phyloP scores from a whole-genome alignment of 768 basidiomycete genomes.

The Suillus plorans region DNA sequence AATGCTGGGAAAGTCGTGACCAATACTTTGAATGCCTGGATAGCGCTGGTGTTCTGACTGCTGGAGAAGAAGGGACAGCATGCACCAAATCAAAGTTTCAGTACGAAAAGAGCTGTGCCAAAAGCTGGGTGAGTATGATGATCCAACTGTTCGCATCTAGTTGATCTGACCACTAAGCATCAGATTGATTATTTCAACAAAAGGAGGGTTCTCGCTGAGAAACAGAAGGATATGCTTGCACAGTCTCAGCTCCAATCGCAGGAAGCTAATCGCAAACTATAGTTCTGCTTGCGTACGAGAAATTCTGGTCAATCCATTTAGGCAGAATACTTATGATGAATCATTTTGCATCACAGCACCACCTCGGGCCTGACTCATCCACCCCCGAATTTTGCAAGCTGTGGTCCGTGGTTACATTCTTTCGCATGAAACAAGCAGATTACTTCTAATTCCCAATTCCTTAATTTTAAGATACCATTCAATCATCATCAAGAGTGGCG shows the following conservation, averaged over 20 bases:
- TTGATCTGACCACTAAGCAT: background rate
- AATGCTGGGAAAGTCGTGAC: slow-evolving; percentile 87
- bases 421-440: background rate
- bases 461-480: background rate
- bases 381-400: background rate
- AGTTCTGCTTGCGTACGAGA: slow-evolving; percentile 1
- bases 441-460: slow-evolving; percentile 2
- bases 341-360: background rate
- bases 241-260: slow-evolving; percentile 40
- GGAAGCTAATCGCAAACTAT: slow-evolving; percentile 23
- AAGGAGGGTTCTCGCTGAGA: slow-evolving; percentile 76
- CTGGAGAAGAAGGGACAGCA: slow-evolving; percentile 65
- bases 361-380: background rate
- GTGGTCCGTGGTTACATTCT: background rate
- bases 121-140: slow-evolving; percentile 75
- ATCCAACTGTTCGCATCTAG: slow-evolving; percentile 1
- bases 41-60: slow-evolving; percentile 59
- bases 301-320: no score
- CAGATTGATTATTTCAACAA: slow-evolving; percentile 97
- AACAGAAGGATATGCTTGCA: slow-evolving; percentile 70
- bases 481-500: background rate
- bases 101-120: slow-evolving; percentile 78
- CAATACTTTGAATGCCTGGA: slow-evolving; percentile 86
- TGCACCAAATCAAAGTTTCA: slow-evolving; percentile 56
- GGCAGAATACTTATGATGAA: slow-evolving; percentile 1